Percentiles rank a stretch among this genome's conserved stretches.
Evolutionary conservation across 805 yeast genomes (phyloP).

Genomic region (Grigorovia transvaalensis): DNA sequence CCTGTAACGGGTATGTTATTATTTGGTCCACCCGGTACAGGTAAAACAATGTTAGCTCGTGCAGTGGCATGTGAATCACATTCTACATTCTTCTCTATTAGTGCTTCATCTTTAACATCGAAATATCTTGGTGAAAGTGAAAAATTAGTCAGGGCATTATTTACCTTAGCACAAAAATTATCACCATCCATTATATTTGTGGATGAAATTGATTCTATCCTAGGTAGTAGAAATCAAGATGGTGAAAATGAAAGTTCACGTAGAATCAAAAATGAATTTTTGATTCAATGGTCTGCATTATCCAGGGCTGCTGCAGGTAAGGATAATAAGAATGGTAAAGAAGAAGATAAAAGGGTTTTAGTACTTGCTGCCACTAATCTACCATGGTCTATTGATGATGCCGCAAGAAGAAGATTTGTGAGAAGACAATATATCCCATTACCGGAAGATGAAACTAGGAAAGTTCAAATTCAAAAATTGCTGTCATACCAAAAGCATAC

Average conservation of each 20-base stretch:
- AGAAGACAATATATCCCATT: slow-evolving; percentile 87
- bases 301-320: slow-evolving; percentile 77
- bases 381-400: slow-evolving; percentile 97
- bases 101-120: slow-evolving; percentile 83
- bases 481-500: slow-evolving; percentile 64
- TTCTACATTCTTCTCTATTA: slow-evolving; percentile 84
- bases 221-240: slow-evolving; percentile 54
- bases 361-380: slow-evolving; percentile 91
- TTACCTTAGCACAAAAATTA: slow-evolving; percentile 69
- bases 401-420: slow-evolving; percentile 88
- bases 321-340: slow-evolving; percentile 31
- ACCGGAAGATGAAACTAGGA: slow-evolving; percentile 79
- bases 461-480: slow-evolving; percentile 57
- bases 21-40: slow-evolving; percentile 99
- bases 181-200: slow-evolving; percentile 92
- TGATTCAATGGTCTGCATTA: slow-evolving; percentile 90
- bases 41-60: slow-evolving; percentile 93
- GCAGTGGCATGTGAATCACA: slow-evolving; percentile 94
- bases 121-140: slow-evolving; percentile 88
- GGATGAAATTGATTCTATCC: slow-evolving; percentile 88
- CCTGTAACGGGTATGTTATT: slow-evolving; percentile 94
- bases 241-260: slow-evolving; percentile 78
- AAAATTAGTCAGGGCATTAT: slow-evolving; percentile 81
- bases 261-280: slow-evolving; percentile 83
- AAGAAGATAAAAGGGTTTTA: slow-evolving; percentile 53